Evolutionary conservation across 2,329 filamentous ascomycete species (phyloP), one percentile per base, ranked within the genome.

Genomic region (Penicillium sp.): DNA sequence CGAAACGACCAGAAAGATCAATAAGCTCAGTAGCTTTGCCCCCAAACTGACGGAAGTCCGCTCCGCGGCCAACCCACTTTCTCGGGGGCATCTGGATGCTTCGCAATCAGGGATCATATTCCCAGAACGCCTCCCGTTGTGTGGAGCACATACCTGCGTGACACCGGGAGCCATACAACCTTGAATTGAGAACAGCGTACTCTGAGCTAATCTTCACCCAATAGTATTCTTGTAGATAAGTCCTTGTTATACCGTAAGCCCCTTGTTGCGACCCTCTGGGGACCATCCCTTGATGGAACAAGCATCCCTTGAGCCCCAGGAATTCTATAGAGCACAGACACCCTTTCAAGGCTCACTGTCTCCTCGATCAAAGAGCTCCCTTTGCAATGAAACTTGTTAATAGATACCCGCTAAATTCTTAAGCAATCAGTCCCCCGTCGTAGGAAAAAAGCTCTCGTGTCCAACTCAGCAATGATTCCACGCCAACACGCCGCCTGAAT

Each of bases 291-390:
- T 54, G 58, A 42, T 15, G 17, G 26, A 30, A 33, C 35, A 30
- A 40, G 12, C 58, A 60, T 61, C 58, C 61, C 61, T 63, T 57
- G 44, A 40, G 17, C 40, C 35, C 47, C 22, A 45, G 58, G 61
- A 63, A 63, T 63, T 45, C 37, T 13, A 38, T 9, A 33, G 28
- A 33, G 61, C 53, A 63, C 58, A 53, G 55, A 58, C 61, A 38
- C 54, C 53, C 57, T 60, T 58, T 55, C 54, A 49, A 58, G 42
- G 58, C 24, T 24, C 53, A 19, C 33, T 10, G 9, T 30, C 49
- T 56, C 58, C 58, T 50, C 37, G n/a, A 33, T 22, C 47, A 22
- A n/a, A 13, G 47, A n/a, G 17, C 28, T 59, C 60, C 56, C 51
- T 62, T 59, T 28, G 13, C 33, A 53, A 62, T 33, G 24, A 33